Conservation (phyloP, 2,329 filamentous ascomycete genomes). For the Cryphonectria naterciae region DNA sequence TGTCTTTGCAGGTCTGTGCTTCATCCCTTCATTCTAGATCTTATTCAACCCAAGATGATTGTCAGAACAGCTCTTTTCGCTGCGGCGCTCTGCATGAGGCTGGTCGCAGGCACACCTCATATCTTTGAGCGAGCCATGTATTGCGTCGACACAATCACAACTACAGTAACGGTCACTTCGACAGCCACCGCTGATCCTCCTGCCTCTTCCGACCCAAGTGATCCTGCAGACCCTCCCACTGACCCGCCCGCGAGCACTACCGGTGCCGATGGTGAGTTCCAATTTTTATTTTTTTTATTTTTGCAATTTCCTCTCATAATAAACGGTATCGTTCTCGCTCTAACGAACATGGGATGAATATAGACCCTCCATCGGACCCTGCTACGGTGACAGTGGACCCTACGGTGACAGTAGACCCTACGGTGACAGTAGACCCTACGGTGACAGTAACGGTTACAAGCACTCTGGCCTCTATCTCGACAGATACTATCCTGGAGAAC, state of each 20-base stretch:
- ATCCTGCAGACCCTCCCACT: background rate
- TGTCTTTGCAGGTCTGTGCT: background rate
- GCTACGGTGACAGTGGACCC: background rate
- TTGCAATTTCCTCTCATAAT: background rate
- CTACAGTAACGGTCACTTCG: constrained; percentile 19
- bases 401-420: too few relatives aligned
- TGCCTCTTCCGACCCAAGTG: constrained; percentile 1
- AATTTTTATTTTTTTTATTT: too few relatives aligned
- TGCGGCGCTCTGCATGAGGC: constrained; percentile 12
- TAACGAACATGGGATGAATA: background rate
- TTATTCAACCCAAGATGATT: constrained; percentile 12
- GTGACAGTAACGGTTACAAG: constrained; percentile 12
- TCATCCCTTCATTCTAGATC: constrained; percentile 8
- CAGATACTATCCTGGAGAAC: background rate
- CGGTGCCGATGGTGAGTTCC: background rate
- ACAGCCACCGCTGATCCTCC: constrained; percentile 3
- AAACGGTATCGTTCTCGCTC: background rate
- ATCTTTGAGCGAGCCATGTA: constrained; percentile 9
- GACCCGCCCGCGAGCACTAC: background rate
- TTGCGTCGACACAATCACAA: constrained; percentile 8
- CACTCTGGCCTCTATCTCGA: constrained; percentile 12
- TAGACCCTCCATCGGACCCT: background rate
- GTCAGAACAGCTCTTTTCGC: constrained; percentile 2
- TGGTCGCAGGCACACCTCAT: constrained; percentile 22
- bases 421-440: background rate